A percentile compares a stretch with the other conserved stretches of the same genome.
phyloP scores from a whole-genome alignment of 371 early-diverging fungal genomes.

The Mortierella sp. region DNA sequence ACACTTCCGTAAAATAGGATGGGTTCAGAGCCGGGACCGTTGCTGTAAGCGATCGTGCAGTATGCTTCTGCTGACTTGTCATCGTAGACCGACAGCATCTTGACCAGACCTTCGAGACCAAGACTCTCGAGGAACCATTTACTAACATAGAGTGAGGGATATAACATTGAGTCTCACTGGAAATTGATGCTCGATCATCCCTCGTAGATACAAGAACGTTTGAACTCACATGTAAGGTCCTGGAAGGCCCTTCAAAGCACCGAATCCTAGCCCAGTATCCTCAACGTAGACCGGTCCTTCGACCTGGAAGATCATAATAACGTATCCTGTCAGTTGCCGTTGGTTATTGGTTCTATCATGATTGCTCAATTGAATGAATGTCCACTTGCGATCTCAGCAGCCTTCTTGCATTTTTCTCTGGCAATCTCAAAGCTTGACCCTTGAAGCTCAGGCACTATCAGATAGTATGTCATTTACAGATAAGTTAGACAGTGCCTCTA shows the following conservation, averaged over 20 bases:
- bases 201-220: no score
- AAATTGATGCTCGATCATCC: no score
- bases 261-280: slow-evolving; percentile 94
- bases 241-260: slow-evolving; percentile 92
- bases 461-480: no score
- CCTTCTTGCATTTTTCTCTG: slow-evolving; percentile 80
- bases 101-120: slow-evolving; percentile 84
- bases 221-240: slow-evolving; percentile 87
- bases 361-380: no score
- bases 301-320: slow-evolving; percentile 56
- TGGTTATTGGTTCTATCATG: neutral
- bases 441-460: slow-evolving; percentile 88
- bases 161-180: no score
- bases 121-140: slow-evolving; percentile 94
- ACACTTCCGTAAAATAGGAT: slow-evolving; percentile 92
- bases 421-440: slow-evolving; percentile 83
- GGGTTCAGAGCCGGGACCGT: slow-evolving; percentile 86
- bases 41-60: slow-evolving; percentile 91
- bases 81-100: slow-evolving; percentile 87
- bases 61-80: slow-evolving; percentile 89
- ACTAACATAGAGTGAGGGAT: slow-evolving; percentile 56
- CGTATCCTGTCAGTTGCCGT: neutral
- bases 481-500: no score
- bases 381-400: slow-evolving; percentile 68
- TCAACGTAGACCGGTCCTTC: slow-evolving; percentile 91